Percentiles rank a stretch among this genome's conserved stretches.
Evolutionary conservation across 805 yeast species (phyloP).

Genomic region (Isabelozyma rhagii): DNA sequence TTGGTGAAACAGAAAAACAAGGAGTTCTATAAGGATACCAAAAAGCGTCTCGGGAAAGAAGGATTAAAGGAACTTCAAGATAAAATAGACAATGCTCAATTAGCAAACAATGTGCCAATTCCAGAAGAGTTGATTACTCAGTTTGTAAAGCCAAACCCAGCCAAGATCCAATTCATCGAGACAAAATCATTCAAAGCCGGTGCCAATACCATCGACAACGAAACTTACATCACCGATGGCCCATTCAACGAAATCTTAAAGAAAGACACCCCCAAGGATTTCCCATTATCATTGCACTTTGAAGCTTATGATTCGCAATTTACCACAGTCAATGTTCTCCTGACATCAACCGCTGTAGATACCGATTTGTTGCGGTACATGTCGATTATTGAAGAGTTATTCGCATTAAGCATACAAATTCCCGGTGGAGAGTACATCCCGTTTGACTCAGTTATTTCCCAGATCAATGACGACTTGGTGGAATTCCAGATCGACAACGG

Average conservation of each 20-base stretch:
- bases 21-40: conserved; percentile 47
- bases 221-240: conserved; percentile 26
- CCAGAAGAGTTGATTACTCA: conserved; percentile 62
- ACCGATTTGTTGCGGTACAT: conserved; percentile 59
- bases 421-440: conserved; percentile 59
- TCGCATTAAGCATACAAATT: conserved; percentile 65
- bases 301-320: conserved; percentile 82
- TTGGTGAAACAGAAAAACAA: conserved; percentile 49
- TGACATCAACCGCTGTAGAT: conserved; percentile 55
- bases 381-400: conserved; percentile 60
- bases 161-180: conserved; percentile 66
- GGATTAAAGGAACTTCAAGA: conserved; percentile 55
- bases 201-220: conserved; percentile 29
- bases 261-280: conserved; percentile 38
- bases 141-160: conserved; percentile 73
- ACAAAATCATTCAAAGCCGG: conserved; percentile 67
- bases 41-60: conserved; percentile 48
- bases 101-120: conserved; percentile 68
- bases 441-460: conserved; percentile 73
- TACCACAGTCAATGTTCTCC: conserved; percentile 59
- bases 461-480: conserved; percentile 70
- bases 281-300: conserved; percentile 71
- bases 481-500: conserved; percentile 56
- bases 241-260: conserved; percentile 11
- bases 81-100: conserved; percentile 59